Evolutionary conservation across 2,329 filamentous ascomycete species (phyloP), one percentile per base, ranked within the genome.

Genomic region (Malbranchea zuffiana): DNA sequence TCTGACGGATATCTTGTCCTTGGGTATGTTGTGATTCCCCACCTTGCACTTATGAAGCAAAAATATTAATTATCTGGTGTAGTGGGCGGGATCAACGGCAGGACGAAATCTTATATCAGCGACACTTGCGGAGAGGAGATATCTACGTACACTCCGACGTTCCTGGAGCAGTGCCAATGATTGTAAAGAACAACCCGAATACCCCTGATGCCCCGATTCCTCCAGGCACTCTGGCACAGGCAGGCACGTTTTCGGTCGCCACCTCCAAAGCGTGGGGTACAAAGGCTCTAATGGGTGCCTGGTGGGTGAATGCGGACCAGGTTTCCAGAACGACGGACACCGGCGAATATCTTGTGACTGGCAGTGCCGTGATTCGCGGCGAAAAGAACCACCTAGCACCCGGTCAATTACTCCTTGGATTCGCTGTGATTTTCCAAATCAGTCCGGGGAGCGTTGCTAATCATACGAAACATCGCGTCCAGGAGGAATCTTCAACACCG

Each of bases 1-100:
- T 92, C 86, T 0, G 90, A 98, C 53, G 87, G 88, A 3, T 95
- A 96, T 55, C 71, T 98, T 4, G 82, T 96, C 1, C 71, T 98
- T 11, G 88, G 78, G 59, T 62, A 52, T 29, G 55, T 53, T 32
- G 24, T 13, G 15, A 32, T 23, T 35, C 10, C 6, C 23, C 10
- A n/a, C n/a, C n/a, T n/a, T n/a, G n/a, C n/a, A n/a, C n/a, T n/a
- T n/a, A n/a, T n/a, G n/a, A n/a, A n/a, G n/a, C n/a, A n/a, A n/a
- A n/a, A n/a, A n/a, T 26, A 10, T 6, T 23, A 15, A 29, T 34
- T 47, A 36, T 25, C 7, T 8, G 21, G 47, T 18, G 10, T 26
- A 63, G 60, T 29, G 88, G 86, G 11, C 85, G 84, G 44, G 90
- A 98, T 62, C 73, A 78, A 1, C 80, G 84, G 50, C 90, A 98